These are phyloP conservation scores for Drechslerella dactyloides DNA, from an alignment of 2,329 filamentous ascomycete species.

Conservation along the genomic window DNA sequence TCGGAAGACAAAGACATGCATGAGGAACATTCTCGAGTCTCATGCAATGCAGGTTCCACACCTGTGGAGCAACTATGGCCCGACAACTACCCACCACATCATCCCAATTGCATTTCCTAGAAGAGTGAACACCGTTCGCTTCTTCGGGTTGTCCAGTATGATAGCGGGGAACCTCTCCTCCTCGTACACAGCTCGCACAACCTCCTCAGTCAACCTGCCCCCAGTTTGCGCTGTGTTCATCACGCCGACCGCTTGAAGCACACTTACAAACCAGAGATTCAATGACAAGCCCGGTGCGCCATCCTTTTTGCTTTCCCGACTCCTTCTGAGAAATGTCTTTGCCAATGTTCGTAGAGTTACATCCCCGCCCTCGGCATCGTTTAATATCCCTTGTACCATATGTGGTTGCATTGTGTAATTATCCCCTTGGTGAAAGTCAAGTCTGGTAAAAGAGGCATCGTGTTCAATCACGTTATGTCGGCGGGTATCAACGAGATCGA, in stretches of 20 bases:
- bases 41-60: too few relatives aligned
- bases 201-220: conserved; percentile 53
- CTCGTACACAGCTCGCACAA: conserved; percentile 55
- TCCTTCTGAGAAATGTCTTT: conserved; percentile 55
- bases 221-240: conserved; percentile 54
- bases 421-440: conserved; percentile 57
- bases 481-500: conserved; percentile 56
- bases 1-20: too few relatives aligned
- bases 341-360: conserved; percentile 55
- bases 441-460: conserved; percentile 57
- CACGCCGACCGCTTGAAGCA: conserved; percentile 55
- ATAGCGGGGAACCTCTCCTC: conserved; percentile 57
- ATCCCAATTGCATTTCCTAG: conserved; percentile 52
- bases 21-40: too few relatives aligned
- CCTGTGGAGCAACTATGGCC: background rate
- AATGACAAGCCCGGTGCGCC: conserved; percentile 54
- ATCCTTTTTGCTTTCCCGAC: conserved; percentile 54
- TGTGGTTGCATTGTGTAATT: conserved; percentile 57
- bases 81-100: conserved; percentile 50
- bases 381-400: conserved; percentile 56
- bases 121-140: conserved; percentile 52
- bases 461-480: conserved; percentile 57
- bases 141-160: conserved; percentile 54
- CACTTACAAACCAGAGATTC: conserved; percentile 55
- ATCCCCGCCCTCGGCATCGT: conserved; percentile 56